These are phyloP conservation scores for Ascochyta lentis DNA, from an alignment of 2,329 filamentous ascomycete genomes.

Conservation along the genomic window DNA sequence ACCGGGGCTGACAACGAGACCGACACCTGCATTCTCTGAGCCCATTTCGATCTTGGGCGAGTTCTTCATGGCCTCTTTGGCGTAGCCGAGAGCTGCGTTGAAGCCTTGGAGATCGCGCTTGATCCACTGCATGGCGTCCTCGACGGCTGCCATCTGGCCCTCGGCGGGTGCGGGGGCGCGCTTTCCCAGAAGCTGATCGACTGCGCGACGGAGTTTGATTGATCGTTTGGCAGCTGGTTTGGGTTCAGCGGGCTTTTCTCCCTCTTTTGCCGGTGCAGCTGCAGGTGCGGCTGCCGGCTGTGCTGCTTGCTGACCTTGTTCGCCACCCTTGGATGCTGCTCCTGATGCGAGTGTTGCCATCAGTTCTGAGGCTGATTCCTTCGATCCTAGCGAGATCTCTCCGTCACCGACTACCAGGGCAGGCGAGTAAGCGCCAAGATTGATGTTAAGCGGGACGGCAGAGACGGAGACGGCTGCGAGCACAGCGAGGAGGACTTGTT, in stretches of 20 bases:
- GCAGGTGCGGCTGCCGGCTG: constrained; percentile 19
- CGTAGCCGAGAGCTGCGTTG: constrained; percentile 56
- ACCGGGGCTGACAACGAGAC: constrained; percentile 48
- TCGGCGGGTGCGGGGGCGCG: constrained; percentile 31
- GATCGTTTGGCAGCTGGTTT: constrained; percentile 38
- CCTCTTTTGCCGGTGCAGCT: constrained; percentile 20
- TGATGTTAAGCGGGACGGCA: constrained; percentile 59
- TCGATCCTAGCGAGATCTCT: constrained; percentile 57
- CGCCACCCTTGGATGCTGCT: constrained; percentile 35
- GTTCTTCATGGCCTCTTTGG: constrained; percentile 56
- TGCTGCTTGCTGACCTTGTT: constrained; percentile 28
- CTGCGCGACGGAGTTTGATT: constrained; percentile 35
- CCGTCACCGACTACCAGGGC: constrained; percentile 62
- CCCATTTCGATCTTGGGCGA: constrained; percentile 59
- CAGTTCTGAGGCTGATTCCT: constrained; percentile 51
- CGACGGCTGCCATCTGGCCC: constrained; percentile 39
- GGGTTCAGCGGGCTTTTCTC: constrained; percentile 32
- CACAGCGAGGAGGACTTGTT: constrained; percentile 46
- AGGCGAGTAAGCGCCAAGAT: constrained; percentile 60
- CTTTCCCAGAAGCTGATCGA: constrained; percentile 36
- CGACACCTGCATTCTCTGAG: constrained; percentile 54
- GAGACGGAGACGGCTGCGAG: constrained; percentile 41
- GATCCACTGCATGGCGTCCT: constrained; percentile 47
- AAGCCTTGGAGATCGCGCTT: constrained; percentile 59
- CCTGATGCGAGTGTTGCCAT: constrained; percentile 56